Conservation (phyloP, 2,329 filamentous ascomycete genomes). For the Fusarium nelsonii region DNA sequence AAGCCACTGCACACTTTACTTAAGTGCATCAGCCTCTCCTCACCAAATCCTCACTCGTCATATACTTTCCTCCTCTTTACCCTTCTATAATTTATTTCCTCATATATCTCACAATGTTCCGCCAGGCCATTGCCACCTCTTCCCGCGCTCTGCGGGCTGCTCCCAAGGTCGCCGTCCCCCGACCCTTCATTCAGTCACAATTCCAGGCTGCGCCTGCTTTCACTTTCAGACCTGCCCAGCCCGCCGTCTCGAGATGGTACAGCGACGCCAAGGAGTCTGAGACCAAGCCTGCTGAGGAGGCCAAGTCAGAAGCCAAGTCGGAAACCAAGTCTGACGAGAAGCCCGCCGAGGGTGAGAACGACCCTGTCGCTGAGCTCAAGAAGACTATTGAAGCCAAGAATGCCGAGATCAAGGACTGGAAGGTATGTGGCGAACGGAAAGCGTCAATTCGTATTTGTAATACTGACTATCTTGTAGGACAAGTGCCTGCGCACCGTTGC, state of each 20-base stretch:
- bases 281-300: conserved; percentile 48
- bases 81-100: conserved; percentile 12
- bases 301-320: conserved; percentile 47
- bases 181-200: conserved; percentile 55
- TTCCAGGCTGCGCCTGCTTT: conserved; percentile 54
- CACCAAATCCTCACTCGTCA: conserved; percentile 15
- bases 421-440: conserved; percentile 68
- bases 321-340: conserved; percentile 49
- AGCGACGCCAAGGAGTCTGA: conserved; percentile 60
- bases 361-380: conserved; percentile 60
- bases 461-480: conserved; percentile 70
- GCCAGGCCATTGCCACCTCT: conserved; percentile 59
- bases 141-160: conserved; percentile 60
- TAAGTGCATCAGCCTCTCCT: conserved; percentile 30
- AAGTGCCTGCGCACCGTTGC: conserved; percentile 94
- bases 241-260: conserved; percentile 59
- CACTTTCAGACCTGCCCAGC: conserved; percentile 55
- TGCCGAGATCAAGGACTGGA: conserved; percentile 76
- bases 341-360: conserved; percentile 48
- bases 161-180: conserved; percentile 53
- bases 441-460: background rate
- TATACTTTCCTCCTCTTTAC: conserved; percentile 11
- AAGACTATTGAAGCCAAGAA: conserved; percentile 66
- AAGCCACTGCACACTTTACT: conserved; percentile 37
- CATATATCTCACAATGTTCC: conserved; percentile 56